Evolutionary conservation across 305 asterid species (phyloP).

Genomic region (Plantago lanceolata): DNA sequence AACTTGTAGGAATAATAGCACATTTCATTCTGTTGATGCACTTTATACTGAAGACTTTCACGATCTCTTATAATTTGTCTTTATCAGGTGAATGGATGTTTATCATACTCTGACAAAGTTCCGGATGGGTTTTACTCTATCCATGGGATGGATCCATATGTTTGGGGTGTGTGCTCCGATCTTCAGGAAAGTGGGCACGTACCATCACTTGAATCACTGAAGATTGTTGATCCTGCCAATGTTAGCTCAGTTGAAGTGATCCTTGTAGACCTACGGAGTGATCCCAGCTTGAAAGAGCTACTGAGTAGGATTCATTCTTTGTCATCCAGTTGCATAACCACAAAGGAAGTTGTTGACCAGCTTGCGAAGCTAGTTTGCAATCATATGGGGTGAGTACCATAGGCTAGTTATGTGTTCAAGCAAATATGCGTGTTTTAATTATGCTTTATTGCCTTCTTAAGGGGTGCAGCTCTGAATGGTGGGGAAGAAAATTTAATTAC

Average conservation of each 20-base stretch:
- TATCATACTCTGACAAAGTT: constrained; percentile 77
- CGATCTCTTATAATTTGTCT: constrained; percentile 15
- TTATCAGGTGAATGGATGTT: constrained; percentile 83
- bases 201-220: constrained; percentile 80
- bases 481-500: constrained; percentile 58
- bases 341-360: constrained; percentile 80
- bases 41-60: constrained; percentile 15
- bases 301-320: constrained; percentile 58
- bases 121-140: constrained; percentile 85
- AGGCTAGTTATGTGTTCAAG: constrained; percentile 16
- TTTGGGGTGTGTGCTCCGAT: constrained; percentile 86
- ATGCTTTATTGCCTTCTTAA: constrained; percentile 37
- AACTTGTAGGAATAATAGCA: background rate
- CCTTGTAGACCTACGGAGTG: constrained; percentile 61
- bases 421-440: constrained; percentile 24
- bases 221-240: constrained; percentile 55
- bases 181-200: constrained; percentile 80
- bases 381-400: constrained; percentile 82
- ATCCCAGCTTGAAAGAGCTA: constrained; percentile 77
- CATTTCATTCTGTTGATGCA: constrained; percentile 8
- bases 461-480: constrained; percentile 61
- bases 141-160: constrained; percentile 95
- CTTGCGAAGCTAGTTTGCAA: constrained; percentile 88
- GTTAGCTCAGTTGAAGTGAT: constrained; percentile 73
- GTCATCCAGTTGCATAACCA: constrained; percentile 59